Evolutionary conservation across 345 rosid species (phyloP).

Genomic region (Arabidopsis suecica): DNA sequence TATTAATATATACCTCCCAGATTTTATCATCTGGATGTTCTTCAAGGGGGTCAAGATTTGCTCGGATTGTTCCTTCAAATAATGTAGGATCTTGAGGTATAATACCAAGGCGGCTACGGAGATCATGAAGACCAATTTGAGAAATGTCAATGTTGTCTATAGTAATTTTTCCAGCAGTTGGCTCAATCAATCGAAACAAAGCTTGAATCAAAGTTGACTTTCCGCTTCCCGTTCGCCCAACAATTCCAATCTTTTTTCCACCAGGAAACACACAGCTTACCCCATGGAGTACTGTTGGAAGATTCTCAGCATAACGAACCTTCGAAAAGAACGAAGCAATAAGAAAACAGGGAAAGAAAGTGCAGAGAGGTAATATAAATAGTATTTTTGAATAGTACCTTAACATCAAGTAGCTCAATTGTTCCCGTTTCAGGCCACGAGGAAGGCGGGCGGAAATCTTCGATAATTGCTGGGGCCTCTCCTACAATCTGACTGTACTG

Average conservation of each 20-base stretch:
- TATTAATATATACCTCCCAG: slow-evolving; percentile 71
- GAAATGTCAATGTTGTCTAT: slow-evolving; percentile 95
- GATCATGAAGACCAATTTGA: slow-evolving; percentile 92
- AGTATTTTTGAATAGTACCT: slow-evolving; percentile 52
- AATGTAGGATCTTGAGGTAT: slow-evolving; percentile 99
- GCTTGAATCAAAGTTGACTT: slow-evolving; percentile 98
- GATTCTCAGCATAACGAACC: slow-evolving; percentile 98
- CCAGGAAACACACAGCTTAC: slow-evolving; percentile 88
- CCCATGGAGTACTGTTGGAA: slow-evolving; percentile 92
- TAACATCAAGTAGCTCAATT: slow-evolving; percentile 80
- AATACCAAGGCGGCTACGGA: slow-evolving; percentile 90
- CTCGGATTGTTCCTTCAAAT: slow-evolving; percentile 94
- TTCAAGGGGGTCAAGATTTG: slow-evolving; percentile 95
- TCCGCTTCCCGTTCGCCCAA: slow-evolving; percentile 99
- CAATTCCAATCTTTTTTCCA: slow-evolving; percentile 95
- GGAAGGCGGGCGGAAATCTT: slow-evolving; percentile 68
- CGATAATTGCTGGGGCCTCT: slow-evolving; percentile 77
- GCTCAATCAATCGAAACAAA: slow-evolving; percentile 92
- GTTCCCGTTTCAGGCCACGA: slow-evolving; percentile 93
- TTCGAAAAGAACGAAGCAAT: slow-evolving; percentile 39
- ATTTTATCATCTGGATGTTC: slow-evolving; percentile 88
- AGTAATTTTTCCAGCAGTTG: slow-evolving; percentile 76
- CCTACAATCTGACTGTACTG: slow-evolving; percentile 89
- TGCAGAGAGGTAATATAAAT: background rate
- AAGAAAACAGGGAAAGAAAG: slow-evolving; percentile 16